These are phyloP conservation scores for Hypoxylon sp. DNA, from an alignment of 2,329 filamentous ascomycete genomes.

Conservation along the genomic window DNA sequence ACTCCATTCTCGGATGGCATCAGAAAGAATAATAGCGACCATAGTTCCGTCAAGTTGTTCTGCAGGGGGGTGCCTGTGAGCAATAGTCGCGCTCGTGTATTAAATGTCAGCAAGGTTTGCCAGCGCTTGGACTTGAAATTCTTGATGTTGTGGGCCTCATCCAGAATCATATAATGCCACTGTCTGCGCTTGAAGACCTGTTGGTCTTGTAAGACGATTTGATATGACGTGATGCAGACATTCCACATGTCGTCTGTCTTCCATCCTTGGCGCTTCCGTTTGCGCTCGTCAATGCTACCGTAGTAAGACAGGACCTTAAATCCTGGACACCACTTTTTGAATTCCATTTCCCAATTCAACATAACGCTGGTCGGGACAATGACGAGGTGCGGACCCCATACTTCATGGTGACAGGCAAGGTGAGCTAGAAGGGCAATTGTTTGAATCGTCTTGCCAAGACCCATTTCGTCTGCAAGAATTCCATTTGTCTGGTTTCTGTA, in stretches of 20 bases:
- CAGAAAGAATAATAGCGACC: slow-evolving; percentile 96
- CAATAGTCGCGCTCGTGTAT: slow-evolving; percentile 86
- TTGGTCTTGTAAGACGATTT: slow-evolving; percentile 93
- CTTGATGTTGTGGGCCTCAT: slow-evolving; percentile 99
- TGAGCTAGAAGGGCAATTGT: slow-evolving; percentile 95
- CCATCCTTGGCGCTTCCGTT: slow-evolving; percentile 92
- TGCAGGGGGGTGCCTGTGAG: slow-evolving; percentile 95
- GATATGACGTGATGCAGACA: slow-evolving; percentile 97
- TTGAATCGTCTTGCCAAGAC: slow-evolving; percentile 97
- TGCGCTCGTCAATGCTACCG: slow-evolving; percentile 91
- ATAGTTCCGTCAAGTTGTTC: slow-evolving; percentile 96
- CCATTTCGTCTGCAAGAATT: slow-evolving; percentile 98
- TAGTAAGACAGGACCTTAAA: slow-evolving; percentile 99
- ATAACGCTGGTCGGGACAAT: slow-evolving; percentile 98
- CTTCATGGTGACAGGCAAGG: slow-evolving; percentile 86
- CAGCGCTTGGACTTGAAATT: slow-evolving; percentile 98
- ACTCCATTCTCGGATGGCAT: slow-evolving; percentile 91
- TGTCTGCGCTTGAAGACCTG: slow-evolving; percentile 91
- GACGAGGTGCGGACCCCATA: slow-evolving; percentile 96
- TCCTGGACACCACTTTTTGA: slow-evolving; percentile 98
- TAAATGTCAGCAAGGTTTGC: slow-evolving; percentile 95
- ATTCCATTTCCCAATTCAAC: slow-evolving; percentile 99
- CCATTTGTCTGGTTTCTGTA: slow-evolving; percentile 95
- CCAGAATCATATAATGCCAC: slow-evolving; percentile 98
- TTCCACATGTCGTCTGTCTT: slow-evolving; percentile 95